Base-by-base conservation (phyloP, 2,329 filamentous ascomycete species). In the Phoma sp. region DNA sequence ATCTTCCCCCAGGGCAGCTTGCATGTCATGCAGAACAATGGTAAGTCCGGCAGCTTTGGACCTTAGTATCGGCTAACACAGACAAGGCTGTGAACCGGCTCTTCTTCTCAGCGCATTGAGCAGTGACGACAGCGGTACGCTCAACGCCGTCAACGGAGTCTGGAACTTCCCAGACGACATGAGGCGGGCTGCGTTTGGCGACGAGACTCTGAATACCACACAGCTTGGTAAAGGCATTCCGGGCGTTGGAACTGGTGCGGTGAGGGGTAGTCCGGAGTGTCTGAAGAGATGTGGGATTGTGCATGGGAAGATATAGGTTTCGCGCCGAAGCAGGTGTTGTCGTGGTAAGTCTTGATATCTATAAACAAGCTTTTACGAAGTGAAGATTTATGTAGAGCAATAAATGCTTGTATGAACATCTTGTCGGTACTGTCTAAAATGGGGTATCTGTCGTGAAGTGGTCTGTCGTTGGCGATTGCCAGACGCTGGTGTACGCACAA, bases 1-100 rank as follows among this genome's bases (percentile, higher is more conserved):
- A 74, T 83, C 17, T 84, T 83, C 57, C 81, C 81, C 0, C 66
- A 66, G 12, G 81, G 72, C 1, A 77, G 75, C 55, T 59, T 83
- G 39, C 81, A 83, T 60, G 75, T 73, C 45, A 83, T 83, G 81
- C 76, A 77, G 60, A 82, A 82, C 61, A 78, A 74, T 47, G 78
- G 80, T 77, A 65, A 43, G 74, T 66, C n/a, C 12, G 10, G 15
- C 11, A 17, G 10, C 21, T 4, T 14, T n/a, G 7, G 7, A 29
- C 4, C 4, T 36, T 7, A 3, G 10, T 11, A 10, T 15, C 15
- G 30, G 17, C 47, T 59, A 29, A 60, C 11, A 5, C 11, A 2
- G 2, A 15, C 9, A n/a, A 80, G 79, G 73, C 36, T 84, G 81
- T 64, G 74, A 76, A 17, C 78, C 81, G 32, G 77, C 80, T 1